Conservation (phyloP, 163 green algal species). For the Scenedesmus sp. region DNA sequence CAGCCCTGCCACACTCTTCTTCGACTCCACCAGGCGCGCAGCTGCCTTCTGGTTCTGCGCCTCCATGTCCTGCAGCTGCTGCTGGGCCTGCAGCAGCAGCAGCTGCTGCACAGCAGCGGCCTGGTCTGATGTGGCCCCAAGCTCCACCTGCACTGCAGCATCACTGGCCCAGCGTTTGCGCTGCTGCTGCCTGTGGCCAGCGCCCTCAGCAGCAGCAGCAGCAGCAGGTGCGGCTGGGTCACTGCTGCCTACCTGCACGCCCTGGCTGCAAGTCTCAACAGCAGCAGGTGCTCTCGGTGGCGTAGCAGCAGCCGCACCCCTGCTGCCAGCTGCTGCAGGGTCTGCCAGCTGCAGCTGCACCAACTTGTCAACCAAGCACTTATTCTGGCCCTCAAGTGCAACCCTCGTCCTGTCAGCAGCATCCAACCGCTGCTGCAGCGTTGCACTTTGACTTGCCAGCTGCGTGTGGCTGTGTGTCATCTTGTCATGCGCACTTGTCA, state of each 20-base stretch:
- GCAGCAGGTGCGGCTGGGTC: background rate
- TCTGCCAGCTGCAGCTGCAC: constrained; percentile 43
- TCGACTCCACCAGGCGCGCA: background rate
- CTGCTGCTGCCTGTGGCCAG: constrained; percentile 12
- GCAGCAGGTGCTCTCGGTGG: background rate
- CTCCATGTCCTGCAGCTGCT: constrained; percentile 56
- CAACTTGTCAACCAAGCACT: constrained; percentile 37
- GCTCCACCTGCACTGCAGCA: constrained; percentile 6
- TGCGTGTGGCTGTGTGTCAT: background rate
- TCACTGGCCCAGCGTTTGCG: constrained; percentile 28
- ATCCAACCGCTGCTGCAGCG: constrained; percentile 1
- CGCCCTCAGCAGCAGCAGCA: background rate
- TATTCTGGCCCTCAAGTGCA: constrained; percentile 5
- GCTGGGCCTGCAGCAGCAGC: constrained; percentile 41
- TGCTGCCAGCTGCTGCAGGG: constrained; percentile 12
- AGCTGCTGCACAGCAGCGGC: constrained; percentile 46
- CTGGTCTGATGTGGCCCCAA: constrained; percentile 11
- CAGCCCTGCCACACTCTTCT: background rate
- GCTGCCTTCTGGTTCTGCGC: constrained; percentile 46
- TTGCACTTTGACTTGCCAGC: background rate
- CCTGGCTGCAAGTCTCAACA: background rate
- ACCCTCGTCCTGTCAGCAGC: background rate
- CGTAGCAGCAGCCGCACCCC: background rate
- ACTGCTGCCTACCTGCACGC: background rate
- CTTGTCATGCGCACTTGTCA: background rate